These are phyloP conservation scores for Podaxis pistillaris DNA, from an alignment of 768 basidiomycete genomes.

Conservation along the genomic window DNA sequence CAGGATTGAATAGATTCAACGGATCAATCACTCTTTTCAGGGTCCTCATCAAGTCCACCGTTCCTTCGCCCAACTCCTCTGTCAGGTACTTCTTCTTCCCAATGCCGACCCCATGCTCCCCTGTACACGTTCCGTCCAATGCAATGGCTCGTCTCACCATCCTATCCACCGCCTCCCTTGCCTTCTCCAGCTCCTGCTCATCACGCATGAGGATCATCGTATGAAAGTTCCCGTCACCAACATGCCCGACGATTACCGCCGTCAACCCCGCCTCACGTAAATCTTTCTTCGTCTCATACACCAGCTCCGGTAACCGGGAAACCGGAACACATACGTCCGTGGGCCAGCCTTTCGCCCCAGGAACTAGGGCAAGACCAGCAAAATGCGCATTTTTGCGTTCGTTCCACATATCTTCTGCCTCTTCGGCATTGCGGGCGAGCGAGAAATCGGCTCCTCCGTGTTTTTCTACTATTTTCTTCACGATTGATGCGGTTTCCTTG, in stretches of 20 bases:
- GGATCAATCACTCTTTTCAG: slow-evolving; percentile 79
- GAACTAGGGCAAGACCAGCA: slow-evolving; percentile 52
- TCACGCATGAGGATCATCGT: slow-evolving; percentile 55
- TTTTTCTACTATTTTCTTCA: slow-evolving; percentile 54
- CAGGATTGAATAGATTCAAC: slow-evolving; percentile 76
- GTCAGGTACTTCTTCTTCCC: slow-evolving; percentile 82
- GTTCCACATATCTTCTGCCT: slow-evolving; percentile 73
- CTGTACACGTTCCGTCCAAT: slow-evolving; percentile 79
- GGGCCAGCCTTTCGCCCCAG: slow-evolving; percentile 58
- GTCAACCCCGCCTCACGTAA: slow-evolving; percentile 52
- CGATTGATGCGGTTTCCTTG: slow-evolving; percentile 58
- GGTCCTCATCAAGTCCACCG: slow-evolving; percentile 80
- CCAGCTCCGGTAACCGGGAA: slow-evolving; percentile 61
- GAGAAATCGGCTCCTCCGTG: slow-evolving; percentile 69
- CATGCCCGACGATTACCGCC: slow-evolving; percentile 73
- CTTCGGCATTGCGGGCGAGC: slow-evolving; percentile 59
- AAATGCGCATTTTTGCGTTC: slow-evolving; percentile 68
- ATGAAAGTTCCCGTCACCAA: slow-evolving; percentile 59
- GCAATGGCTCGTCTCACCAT: slow-evolving; percentile 69
- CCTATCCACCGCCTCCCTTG: slow-evolving; percentile 46
- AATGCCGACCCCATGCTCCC: slow-evolving; percentile 86
- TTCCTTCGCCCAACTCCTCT: slow-evolving; percentile 79
- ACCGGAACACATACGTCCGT: slow-evolving; percentile 82
- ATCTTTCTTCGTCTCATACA: slow-evolving; percentile 72
- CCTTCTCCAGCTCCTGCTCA: slow-evolving; percentile 48